Conservation (phyloP, 2,329 filamentous ascomycete genomes). For the Cladosporium sphaerospermum region DNA sequence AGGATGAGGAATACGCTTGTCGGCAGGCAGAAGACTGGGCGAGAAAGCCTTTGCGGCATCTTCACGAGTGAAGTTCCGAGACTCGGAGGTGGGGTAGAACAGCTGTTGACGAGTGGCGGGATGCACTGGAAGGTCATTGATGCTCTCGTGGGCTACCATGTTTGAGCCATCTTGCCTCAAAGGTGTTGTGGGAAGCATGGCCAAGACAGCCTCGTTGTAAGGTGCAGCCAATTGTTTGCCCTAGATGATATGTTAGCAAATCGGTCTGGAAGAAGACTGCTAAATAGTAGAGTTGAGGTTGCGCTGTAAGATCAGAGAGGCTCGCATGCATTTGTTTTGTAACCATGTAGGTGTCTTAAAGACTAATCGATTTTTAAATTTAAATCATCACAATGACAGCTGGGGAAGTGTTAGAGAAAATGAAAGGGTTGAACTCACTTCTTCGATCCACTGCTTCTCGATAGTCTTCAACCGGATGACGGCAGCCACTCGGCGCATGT, state of each 20-base stretch:
- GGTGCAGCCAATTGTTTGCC: slow-evolving; percentile 68
- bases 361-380: slow-evolving; percentile 93
- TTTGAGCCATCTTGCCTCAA: slow-evolving; percentile 34
- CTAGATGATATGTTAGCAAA: slow-evolving; percentile 42
- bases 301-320: slow-evolving; percentile 57
- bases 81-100: slow-evolving; percentile 59
- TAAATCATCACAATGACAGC: slow-evolving; percentile 57
- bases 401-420: background rate
- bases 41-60: slow-evolving; percentile 59
- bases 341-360: slow-evolving; percentile 96
- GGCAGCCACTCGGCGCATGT: slow-evolving; percentile 77
- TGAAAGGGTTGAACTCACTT: slow-evolving; percentile 55
- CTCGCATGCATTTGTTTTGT: slow-evolving; percentile 68
- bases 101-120: slow-evolving; percentile 49
- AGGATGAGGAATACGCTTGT: slow-evolving; percentile 58
- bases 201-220: slow-evolving; percentile 68
- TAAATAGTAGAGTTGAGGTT: slow-evolving; percentile 4
- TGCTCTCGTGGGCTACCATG: slow-evolving; percentile 49
- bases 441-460: slow-evolving; percentile 67
- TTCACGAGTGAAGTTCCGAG: slow-evolving; percentile 57
- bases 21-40: slow-evolving; percentile 53
- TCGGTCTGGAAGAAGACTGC: background rate
- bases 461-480: slow-evolving; percentile 80
- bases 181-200: slow-evolving; percentile 71
- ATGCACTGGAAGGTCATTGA: slow-evolving; percentile 59